Base-by-base conservation (phyloP, 768 basidiomycete genomes). In the Macrolepiota dolichaula region DNA sequence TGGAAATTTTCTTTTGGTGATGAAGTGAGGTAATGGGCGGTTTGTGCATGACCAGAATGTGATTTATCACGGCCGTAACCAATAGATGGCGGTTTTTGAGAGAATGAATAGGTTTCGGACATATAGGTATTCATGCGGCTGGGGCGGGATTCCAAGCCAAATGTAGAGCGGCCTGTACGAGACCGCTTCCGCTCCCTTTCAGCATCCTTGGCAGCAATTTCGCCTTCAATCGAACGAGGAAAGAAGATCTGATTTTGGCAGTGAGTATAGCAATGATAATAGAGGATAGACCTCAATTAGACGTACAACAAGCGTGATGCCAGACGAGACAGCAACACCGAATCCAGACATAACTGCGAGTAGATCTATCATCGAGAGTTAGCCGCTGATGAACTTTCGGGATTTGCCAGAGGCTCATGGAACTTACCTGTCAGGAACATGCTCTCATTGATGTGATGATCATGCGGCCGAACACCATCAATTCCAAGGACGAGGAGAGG, bases 221-320 rank as follows among this genome's bases (percentile, higher is more conserved):
- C 89, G 19, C 80, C 75, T 71, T 88, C 81, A 47, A 88, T 80
- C 4, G 87, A 89, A 42, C 91, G 88, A 55, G 91, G 91, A 76
- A 92, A 93, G 79, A 93, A 93, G 37, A 92, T 89, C 89, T 91
- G 63, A 32, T 50, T 51, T 29, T 7, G n/a, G 62, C 37, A 40
- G 29, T 46, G 9, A 42, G 37, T 9, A 22, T 32, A 22, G 2
- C 42, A 10, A 2, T 32, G 52, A 22, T 32, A 22, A 3, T 38
- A 10, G 2, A 3, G 52, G 60, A 13, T 15, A 51, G 15, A 50
- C 29, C 7, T 17, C 51, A 44, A 44, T 37, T 12, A 17, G n/a
- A 72, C 78, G 57, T 72, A 91, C 90, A 47, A 91, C 79, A 22
- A 93, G 81, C 0, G 91, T 93, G 61, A 92, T 80, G 4, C 79